Percentiles rank a stretch among this genome's conserved stretches.
Evolutionary conservation across 2,329 filamentous ascomycete species (phyloP).

Genomic region (Graphium sp.): DNA sequence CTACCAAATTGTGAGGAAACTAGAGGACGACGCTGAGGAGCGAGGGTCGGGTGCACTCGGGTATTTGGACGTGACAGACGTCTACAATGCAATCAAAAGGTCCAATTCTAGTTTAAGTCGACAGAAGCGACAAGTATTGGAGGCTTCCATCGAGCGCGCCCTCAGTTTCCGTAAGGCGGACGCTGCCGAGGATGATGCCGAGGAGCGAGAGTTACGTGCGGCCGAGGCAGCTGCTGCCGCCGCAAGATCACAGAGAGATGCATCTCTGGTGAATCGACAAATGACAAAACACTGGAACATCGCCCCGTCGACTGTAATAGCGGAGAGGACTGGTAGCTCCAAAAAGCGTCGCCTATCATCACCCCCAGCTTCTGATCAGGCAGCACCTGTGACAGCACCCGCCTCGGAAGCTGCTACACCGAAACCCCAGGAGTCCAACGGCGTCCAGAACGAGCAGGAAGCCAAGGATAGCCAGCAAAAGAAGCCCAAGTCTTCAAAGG

Average conservation of each 20-base stretch:
- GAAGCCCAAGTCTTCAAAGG: constrained; percentile 13
- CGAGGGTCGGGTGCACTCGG: constrained; percentile 15
- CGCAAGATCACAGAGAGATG: constrained; percentile 14
- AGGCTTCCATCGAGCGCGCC: constrained; percentile 74
- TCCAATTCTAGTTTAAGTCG: constrained; percentile 81
- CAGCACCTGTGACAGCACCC: constrained; percentile 6
- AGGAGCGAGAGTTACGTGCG: constrained; percentile 15
- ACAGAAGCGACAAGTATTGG: constrained; percentile 63
- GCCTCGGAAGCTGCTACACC: background rate
- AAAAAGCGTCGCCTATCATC: constrained; percentile 4
- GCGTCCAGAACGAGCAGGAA: constrained; percentile 6
- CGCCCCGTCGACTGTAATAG: constrained; percentile 10
- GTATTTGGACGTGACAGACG: constrained; percentile 38
- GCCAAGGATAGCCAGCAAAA: constrained; percentile 8
- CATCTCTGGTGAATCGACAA: constrained; percentile 22
- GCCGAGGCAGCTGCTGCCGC: constrained; percentile 6
- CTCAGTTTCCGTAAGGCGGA: constrained; percentile 55
- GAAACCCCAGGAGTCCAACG: constrained; percentile 3
- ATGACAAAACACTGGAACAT: constrained; percentile 22
- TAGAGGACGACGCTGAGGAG: constrained; percentile 48
- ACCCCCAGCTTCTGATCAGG: constrained; percentile 3
- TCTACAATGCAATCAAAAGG: constrained; percentile 66
- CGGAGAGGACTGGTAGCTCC: constrained; percentile 12
- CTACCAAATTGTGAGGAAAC: constrained; percentile 63
- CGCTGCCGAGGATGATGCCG: constrained; percentile 31